Evolutionary conservation across 257 asterid species (phyloP).

Genomic region (Nicotiana knightiana): DNA sequence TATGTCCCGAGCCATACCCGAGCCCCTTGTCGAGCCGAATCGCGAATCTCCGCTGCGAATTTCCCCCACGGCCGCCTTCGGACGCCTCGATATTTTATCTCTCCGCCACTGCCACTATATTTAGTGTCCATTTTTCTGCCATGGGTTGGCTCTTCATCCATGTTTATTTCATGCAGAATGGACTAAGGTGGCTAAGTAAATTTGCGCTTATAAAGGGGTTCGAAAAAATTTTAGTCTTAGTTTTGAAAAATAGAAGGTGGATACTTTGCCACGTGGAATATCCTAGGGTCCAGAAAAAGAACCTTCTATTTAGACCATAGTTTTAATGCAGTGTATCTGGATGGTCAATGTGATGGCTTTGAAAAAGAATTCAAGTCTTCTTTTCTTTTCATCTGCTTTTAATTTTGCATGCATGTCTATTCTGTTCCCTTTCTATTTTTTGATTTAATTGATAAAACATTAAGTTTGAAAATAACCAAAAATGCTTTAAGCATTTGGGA

Average conservation of each 20-base stretch:
- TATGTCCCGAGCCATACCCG: slow-evolving; percentile 83
- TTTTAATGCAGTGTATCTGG: slow-evolving; percentile 12
- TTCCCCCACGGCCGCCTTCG: slow-evolving; percentile 83
- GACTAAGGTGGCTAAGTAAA: slow-evolving; percentile 14
- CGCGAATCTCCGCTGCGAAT: slow-evolving; percentile 85
- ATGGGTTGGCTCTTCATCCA: slow-evolving; percentile 12
- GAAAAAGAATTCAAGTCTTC: not conserved
- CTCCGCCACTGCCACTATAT: slow-evolving; percentile 14
- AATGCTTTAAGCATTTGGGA: not conserved
- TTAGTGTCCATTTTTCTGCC: slow-evolving; percentile 12
- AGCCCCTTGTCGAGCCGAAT: slow-evolving; percentile 47
- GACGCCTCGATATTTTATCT: slow-evolving; percentile 65
- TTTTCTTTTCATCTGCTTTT: not conserved
- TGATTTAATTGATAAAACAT: not conserved
- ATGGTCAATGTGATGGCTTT: slow-evolving; percentile 16
- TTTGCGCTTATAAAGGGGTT: slow-evolving; percentile 33
- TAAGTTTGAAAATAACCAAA: not conserved
- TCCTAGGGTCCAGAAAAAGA: slow-evolving; percentile 23
- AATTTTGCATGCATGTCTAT: not conserved
- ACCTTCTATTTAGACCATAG: slow-evolving; percentile 32
- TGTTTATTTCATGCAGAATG: slow-evolving; percentile 7
- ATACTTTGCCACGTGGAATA: slow-evolving; percentile 24
- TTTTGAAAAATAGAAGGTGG: slow-evolving; percentile 13
- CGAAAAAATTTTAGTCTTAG: not conserved
- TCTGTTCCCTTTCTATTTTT: not conserved